A percentile compares a stretch with the other conserved stretches of the same genome.
phyloP scores from a whole-genome alignment of 192 early-diverging fungal genomes.

The Coemansia sp. region DNA sequence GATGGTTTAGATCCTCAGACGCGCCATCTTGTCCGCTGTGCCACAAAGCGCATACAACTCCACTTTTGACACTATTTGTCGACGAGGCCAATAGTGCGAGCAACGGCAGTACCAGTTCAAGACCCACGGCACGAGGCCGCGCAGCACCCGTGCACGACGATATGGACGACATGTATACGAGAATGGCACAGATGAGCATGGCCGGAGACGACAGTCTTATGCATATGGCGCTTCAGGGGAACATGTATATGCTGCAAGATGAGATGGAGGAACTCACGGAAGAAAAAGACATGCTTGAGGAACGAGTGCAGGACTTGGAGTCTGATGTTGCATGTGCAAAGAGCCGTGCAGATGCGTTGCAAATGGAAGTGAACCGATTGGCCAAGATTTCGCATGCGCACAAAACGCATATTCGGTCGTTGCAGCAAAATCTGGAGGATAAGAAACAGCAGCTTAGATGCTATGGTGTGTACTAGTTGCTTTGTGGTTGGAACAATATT shows the following conservation, averaged over 20 bases:
- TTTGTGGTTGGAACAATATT: neutral
- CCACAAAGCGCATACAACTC: neutral
- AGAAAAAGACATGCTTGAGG: neutral
- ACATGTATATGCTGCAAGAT: neutral
- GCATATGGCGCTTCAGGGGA: neutral
- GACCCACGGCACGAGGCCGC: neutral
- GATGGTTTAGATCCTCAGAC: slow-evolving; percentile 1
- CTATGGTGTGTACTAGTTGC: neutral
- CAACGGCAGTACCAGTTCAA: neutral
- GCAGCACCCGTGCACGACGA: neutral
- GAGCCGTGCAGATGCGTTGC: slow-evolving; percentile 5
- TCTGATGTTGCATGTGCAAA: neutral
- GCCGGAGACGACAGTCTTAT: neutral
- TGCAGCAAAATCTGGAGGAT: slow-evolving; percentile 15
- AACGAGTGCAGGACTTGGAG: neutral
- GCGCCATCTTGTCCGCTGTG: slow-evolving; percentile 12
- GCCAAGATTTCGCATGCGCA: slow-evolving; percentile 11
- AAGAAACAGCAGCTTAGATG: slow-evolving; percentile 9
- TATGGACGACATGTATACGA: neutral
- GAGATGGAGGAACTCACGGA: neutral
- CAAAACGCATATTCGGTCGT: slow-evolving; percentile 9
- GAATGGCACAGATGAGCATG: neutral
- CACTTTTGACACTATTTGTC: neutral
- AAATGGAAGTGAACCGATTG: slow-evolving; percentile 7
- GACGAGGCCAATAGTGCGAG: neutral